Evolutionary conservation across 2,329 filamentous ascomycete species (phyloP), one percentile per base, ranked within the genome.

Genomic region (Cordyceps javanica): DNA sequence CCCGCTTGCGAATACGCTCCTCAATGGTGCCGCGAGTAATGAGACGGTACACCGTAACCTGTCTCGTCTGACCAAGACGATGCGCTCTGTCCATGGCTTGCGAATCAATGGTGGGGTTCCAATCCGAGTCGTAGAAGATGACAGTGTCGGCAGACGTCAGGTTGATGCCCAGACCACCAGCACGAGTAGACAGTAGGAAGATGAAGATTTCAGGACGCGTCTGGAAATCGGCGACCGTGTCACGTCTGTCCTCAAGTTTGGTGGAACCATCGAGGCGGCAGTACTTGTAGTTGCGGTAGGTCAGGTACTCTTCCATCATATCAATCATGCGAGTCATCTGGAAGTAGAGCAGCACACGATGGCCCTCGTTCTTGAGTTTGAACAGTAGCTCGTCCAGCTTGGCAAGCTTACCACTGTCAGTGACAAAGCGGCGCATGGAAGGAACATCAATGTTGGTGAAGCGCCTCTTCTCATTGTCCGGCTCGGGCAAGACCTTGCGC

Each of bases 281-380:
- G 75, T 97, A 99, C 73, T 96, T 97, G 86, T 96, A 97, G 75
- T 97, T 97, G 70, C 94, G 90, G 76, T 97, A 97, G 0, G 94
- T 97, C 59, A 99, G 80, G 66, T 97, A 99, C 74, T 99, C 94
- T 72, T 99, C 94, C 90, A 97, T 97, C 60, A 99, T 79, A 71
- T 99, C 93, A 69, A 99, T 97, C 94, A 99, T 99, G 69, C 90
- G 89, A 4, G 94, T 99, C 94, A 99, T 99, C 79, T 99, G 94
- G 89, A 99, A 99, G 80, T 99, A 99, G 21, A 99, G 79, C 55
- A 99, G 79, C 23, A 99, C 94, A 68, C 94, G 91, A 66, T 99
- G 94, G 36, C 89, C 89, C 62, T 89, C 90, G 61, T 91, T 88
- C 80, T 97, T 99, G 67, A 99, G 86, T 71, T 91, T 83, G 70